Conservation (phyloP, 2,329 filamentous ascomycete species). For the Cercospora berteroae region DNA sequence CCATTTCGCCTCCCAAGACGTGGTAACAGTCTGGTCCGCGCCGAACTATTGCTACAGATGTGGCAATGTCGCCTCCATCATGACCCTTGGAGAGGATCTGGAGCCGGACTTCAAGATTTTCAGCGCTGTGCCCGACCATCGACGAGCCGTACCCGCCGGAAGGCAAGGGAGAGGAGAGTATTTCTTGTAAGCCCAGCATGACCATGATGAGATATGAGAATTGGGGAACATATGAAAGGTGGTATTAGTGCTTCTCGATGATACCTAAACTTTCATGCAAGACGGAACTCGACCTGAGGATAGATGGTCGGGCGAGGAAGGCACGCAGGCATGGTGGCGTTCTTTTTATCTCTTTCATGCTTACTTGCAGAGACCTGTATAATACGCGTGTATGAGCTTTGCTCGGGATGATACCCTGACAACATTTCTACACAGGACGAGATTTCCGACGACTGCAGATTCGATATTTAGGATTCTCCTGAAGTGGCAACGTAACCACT, state of each 20-base stretch:
- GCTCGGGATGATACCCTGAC: constrained; percentile 10
- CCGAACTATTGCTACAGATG: constrained; percentile 97
- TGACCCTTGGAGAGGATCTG: constrained; percentile 82
- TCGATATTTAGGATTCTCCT: neutral
- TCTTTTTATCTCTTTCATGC: neutral
- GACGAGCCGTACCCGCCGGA: constrained; percentile 73
- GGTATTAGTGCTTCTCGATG: constrained; percentile 8
- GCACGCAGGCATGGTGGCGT: constrained; percentile 1
- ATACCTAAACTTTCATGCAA: constrained; percentile 8
- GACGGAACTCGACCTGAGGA: constrained; percentile 13
- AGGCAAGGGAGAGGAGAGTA: constrained; percentile 51
- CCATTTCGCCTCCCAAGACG: constrained; percentile 91
- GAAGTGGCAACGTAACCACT: neutral
- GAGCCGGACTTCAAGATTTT: constrained; percentile 92
- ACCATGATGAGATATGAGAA: neutral
- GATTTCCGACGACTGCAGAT: neutral
- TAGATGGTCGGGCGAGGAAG: neutral
- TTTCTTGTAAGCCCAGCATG: constrained; percentile 44
- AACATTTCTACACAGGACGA: neutral
- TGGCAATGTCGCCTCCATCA: constrained; percentile 84
- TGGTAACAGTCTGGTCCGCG: constrained; percentile 83
- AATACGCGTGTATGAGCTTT: constrained; percentile 11
- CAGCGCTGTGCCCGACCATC: constrained; percentile 81
- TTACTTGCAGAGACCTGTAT: constrained; percentile 5
- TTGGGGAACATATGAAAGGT: neutral